Conservation (phyloP, 2,329 filamentous ascomycete species). For the Arthrobotrys iridis region DNA sequence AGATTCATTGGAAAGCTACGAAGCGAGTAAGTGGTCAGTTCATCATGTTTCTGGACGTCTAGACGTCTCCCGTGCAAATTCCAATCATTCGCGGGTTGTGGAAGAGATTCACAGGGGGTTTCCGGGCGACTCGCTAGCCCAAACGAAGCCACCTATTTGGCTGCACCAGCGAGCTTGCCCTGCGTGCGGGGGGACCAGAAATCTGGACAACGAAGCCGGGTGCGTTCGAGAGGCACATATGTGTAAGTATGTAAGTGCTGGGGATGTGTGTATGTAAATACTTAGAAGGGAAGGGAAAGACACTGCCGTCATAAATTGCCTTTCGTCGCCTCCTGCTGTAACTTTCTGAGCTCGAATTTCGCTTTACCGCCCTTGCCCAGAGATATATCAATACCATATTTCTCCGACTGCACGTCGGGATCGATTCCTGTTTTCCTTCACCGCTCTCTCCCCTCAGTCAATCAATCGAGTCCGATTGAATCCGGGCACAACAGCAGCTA, state of each 20-base stretch:
- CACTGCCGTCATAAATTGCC: slow-evolving; percentile 35
- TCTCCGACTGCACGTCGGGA: slow-evolving; percentile 2
- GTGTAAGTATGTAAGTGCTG: too few species aligned
- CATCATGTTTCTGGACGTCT: neutral
- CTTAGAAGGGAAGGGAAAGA: neutral
- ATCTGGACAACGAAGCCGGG: neutral
- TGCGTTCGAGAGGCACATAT: slow-evolving; percentile 8
- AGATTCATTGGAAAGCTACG: slow-evolving; percentile 23
- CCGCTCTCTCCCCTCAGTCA: neutral
- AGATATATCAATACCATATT: slow-evolving; percentile 25
- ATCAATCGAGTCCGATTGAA: slow-evolving; percentile 14
- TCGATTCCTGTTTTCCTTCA: slow-evolving; percentile 34
- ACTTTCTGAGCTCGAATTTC: slow-evolving; percentile 18
- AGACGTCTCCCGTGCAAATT: slow-evolving; percentile 18
- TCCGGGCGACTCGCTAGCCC: slow-evolving; percentile 13
- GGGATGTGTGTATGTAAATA: neutral
- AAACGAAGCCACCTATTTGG: slow-evolving; percentile 10
- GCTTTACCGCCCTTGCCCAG: slow-evolving; percentile 46
- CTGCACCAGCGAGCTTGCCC: slow-evolving; percentile 15
- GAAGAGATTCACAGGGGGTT: slow-evolving; percentile 14
- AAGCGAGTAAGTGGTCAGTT: slow-evolving; percentile 20
- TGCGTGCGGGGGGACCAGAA: slow-evolving; percentile 17
- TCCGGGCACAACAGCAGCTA: slow-evolving; percentile 17
- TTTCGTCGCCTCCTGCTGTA: slow-evolving; percentile 16
- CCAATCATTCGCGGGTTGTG: slow-evolving; percentile 18